Percentiles rank a stretch among this genome's conserved stretches.
Conservation (phyloP, 768 basidiomycete genomes). For the Lactarius psammicola region DNA sequence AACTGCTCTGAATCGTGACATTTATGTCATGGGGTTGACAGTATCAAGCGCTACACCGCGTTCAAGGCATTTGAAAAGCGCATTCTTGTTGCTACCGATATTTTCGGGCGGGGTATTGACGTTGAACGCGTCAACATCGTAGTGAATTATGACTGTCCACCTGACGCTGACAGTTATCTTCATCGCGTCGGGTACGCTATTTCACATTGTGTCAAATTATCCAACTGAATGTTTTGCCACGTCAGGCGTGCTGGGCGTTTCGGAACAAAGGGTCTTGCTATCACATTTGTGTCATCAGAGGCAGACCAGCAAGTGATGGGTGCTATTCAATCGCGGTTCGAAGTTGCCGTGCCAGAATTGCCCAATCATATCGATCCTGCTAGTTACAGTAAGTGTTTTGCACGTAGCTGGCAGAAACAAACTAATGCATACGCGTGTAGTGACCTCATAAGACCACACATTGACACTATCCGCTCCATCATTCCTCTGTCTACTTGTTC, state of each 20-base stretch:
- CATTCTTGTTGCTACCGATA: conserved; percentile 97
- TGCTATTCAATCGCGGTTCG: conserved; percentile 93
- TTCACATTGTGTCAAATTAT: background rate
- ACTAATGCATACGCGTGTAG: conserved; percentile 30
- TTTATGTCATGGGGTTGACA: conserved; percentile 34
- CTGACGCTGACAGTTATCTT: conserved; percentile 96
- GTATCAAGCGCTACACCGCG: conserved; percentile 92
- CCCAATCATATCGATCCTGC: conserved; percentile 93
- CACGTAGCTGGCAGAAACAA: background rate
- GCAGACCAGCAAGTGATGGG: conserved; percentile 92
- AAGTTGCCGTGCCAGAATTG: conserved; percentile 93
- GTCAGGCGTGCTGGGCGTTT: conserved; percentile 94
- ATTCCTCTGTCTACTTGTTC: conserved; percentile 19
- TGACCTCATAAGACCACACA: conserved; percentile 40
- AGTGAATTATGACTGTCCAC: conserved; percentile 97
- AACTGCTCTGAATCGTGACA: background rate
- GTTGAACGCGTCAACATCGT: conserved; percentile 99
- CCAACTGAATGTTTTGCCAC: background rate
- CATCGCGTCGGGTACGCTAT: conserved; percentile 86
- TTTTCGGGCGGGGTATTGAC: conserved; percentile 99
- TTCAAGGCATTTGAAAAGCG: conserved; percentile 99
- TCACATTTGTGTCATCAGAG: conserved; percentile 94
- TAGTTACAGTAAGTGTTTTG: conserved; percentile 77
- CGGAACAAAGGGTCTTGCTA: conserved; percentile 98
- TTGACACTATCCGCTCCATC: conserved; percentile 8